These are phyloP conservation scores for Boletus sp. DNA, from an alignment of 1,284 basidiomycete genomes.

Conservation along the genomic window DNA sequence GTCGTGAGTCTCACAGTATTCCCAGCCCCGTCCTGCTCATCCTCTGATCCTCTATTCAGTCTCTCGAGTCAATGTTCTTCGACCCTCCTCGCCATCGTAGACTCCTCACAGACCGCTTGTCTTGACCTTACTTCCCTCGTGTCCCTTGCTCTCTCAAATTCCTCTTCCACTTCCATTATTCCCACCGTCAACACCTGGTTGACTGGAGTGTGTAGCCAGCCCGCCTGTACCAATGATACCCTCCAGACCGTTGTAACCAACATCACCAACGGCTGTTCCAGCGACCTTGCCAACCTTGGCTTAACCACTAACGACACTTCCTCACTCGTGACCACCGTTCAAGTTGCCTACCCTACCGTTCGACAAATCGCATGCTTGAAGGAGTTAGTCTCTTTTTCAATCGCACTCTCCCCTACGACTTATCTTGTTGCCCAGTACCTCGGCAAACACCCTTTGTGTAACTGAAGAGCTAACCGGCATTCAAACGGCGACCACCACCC, in stretches of 20 bases:
- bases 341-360: constrained; percentile 47
- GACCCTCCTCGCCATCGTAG: constrained; percentile 39
- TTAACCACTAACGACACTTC: constrained; percentile 6
- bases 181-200: constrained; percentile 55
- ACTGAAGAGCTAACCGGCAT: constrained; percentile 47
- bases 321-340: constrained; percentile 24
- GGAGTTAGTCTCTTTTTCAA: constrained; percentile 42
- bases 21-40: constrained; percentile 14
- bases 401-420: not conserved
- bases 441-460: constrained; percentile 46
- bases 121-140: constrained; percentile 48
- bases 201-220: constrained; percentile 47
- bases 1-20: constrained; percentile 34
- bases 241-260: constrained; percentile 42
- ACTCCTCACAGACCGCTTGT: constrained; percentile 47
- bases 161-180: constrained; percentile 45
- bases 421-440: constrained; percentile 29
- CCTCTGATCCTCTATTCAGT: constrained; percentile 2
- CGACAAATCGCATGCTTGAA: constrained; percentile 51
- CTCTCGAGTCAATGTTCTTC: constrained; percentile 29
- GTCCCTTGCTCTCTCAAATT: constrained; percentile 36
- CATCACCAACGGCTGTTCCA: constrained; percentile 47
- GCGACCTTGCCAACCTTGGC: constrained; percentile 41
- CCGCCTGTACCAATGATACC: constrained; percentile 55
- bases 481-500: constrained; percentile 32